Conservation (phyloP, 2,329 filamentous ascomycete genomes). For the Penicillium glabrum region DNA sequence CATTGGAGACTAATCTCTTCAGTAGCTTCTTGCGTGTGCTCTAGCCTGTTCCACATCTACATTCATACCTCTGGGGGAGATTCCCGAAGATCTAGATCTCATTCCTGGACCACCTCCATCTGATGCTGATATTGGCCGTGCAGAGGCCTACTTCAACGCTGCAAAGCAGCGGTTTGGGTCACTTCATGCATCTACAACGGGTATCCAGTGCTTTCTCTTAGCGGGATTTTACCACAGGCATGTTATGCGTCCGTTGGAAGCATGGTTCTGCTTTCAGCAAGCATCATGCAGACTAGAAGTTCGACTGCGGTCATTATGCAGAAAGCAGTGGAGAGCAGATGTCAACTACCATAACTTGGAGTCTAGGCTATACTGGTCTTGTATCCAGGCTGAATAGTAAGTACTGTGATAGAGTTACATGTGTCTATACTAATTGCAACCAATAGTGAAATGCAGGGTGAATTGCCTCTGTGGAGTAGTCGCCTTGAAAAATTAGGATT, state of each 20-base stretch:
- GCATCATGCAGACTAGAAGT: conserved; percentile 26
- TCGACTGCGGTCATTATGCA: conserved; percentile 20
- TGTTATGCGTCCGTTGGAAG: conserved; percentile 21
- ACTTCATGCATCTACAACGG: conserved; percentile 20
- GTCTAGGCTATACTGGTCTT: conserved; percentile 26
- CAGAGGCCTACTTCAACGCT: conserved; percentile 23
- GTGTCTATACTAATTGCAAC: neutral
- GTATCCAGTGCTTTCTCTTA: conserved; percentile 25
- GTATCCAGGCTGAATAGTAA: conserved; percentile 27
- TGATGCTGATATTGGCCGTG: conserved; percentile 20
- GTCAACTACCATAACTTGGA: conserved; percentile 23
- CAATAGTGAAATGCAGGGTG: conserved; percentile 23
- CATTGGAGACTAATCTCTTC: neutral
- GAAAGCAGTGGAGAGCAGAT: conserved; percentile 23
- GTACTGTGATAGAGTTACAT: neutral
- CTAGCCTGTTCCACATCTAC: conserved; percentile 19
- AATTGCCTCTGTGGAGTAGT: conserved; percentile 24
- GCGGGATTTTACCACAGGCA: conserved; percentile 23
- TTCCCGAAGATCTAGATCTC: conserved; percentile 19
- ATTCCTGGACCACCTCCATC: conserved; percentile 14
- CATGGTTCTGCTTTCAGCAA: conserved; percentile 27
- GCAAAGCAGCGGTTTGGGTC: conserved; percentile 25
- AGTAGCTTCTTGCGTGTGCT: conserved; percentile 22
- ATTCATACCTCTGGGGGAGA: conserved; percentile 12
- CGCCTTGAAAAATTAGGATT: conserved; percentile 21